Evolutionary conservation across 2,329 filamentous ascomycete species (phyloP), one percentile per base, ranked within the genome.

Genomic region (Byssochlamys sp.): DNA sequence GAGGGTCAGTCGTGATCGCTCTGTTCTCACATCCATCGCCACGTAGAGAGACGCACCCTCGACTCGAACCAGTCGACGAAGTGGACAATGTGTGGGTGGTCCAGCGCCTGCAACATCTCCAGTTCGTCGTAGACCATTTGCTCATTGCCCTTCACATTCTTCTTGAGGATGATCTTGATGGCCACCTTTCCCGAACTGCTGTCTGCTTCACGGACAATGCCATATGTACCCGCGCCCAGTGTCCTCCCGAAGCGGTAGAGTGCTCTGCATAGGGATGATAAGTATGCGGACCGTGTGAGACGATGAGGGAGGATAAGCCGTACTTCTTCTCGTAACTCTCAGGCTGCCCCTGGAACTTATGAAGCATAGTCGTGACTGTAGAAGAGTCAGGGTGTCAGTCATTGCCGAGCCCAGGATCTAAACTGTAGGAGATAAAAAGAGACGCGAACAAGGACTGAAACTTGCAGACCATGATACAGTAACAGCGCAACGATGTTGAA

Each of bases 11-110:
- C 39, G 50, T 49, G 29, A 31, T 10, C 11, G 29, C 11, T 31
- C 6, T 31, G 29, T 48, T 31, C 1, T n/a, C 45, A 24, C 35
- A 10, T 19, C 19, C 1, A 48, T 14, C 14, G 5, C 9, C 7
- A 14, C 10, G 25, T 24, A 1, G 4, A 53, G 28, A 51, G 39
- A 63, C 85, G 65, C 77, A 95, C 91, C 77, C 91, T 89, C 57
- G 92, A 97, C 78, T 99, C 94, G 71, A 99, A 99, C 92, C 94
- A 99, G 74, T 99, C 94, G 66, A 94, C 88, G 71, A 99, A 99
- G 66, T 87, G 87, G 77, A 99, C 94, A 72, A 99, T 99, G 75
- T 97, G 90, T 55, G 90, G 89, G 73, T 99, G 94, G 70, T 91
- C 84, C 70, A 99, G 84, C 59, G 84, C 84, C 77, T 96, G 91